A percentile compares a stretch with the other conserved stretches of the same genome.
phyloP scores from a whole-genome alignment of 768 basidiomycete genomes.

The Mycena filopes region DNA sequence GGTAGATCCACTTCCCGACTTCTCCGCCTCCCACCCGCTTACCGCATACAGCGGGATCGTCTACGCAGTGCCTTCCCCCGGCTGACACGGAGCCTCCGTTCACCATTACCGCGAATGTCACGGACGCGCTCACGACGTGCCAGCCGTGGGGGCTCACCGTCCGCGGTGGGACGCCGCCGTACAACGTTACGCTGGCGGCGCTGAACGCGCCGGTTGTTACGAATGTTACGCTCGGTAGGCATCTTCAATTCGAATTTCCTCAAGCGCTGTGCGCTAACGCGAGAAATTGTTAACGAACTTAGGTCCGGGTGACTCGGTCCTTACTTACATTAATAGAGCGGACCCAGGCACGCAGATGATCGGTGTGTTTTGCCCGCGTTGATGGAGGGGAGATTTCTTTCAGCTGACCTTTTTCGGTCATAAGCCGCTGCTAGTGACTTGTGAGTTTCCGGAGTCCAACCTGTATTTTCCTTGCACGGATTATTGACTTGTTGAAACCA shows the following conservation, averaged over 20 bases:
- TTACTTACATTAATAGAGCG: slow-evolving; percentile 57
- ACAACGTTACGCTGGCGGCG: slow-evolving; percentile 52
- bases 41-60: slow-evolving; percentile 27
- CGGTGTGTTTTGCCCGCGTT: slow-evolving; percentile 47
- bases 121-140: slow-evolving; percentile 49
- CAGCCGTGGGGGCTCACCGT: slow-evolving; percentile 58
- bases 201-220: slow-evolving; percentile 51
- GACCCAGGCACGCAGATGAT: slow-evolving; percentile 50
- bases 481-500: slow-evolving; percentile 33
- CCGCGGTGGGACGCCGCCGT: slow-evolving; percentile 56
- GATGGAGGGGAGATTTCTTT: too few species aligned
- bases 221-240: slow-evolving; percentile 51
- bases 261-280: too few species aligned
- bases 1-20: slow-evolving; percentile 35
- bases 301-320: slow-evolving; percentile 44
- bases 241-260: too few species aligned
- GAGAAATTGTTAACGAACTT: background rate
- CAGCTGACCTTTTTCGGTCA: background rate
- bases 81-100: slow-evolving; percentile 34
- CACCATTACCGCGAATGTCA: slow-evolving; percentile 49
- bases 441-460: slow-evolving; percentile 56
- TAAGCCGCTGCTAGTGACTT: slow-evolving; percentile 53
- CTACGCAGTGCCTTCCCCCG: slow-evolving; percentile 30
- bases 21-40: background rate
- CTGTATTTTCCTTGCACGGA: background rate